Evolutionary conservation across 345 rosid species (phyloP).

Genomic region (Trapa incisa): DNA sequence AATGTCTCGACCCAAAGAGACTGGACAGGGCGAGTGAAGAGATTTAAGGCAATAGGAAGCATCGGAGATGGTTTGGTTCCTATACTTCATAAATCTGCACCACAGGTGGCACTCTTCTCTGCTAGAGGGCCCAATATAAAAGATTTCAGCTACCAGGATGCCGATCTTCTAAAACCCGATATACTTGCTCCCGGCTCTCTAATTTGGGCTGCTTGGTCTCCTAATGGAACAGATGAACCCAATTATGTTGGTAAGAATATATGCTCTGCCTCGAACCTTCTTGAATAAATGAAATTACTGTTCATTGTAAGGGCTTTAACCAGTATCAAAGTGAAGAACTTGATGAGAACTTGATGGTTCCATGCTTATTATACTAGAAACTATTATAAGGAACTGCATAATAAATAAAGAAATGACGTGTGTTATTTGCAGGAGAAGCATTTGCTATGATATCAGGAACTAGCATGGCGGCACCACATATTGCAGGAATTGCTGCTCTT

Average conservation of each 20-base stretch:
- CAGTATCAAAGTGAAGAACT: not conserved
- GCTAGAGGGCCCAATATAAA: conserved; percentile 93
- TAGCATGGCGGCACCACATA: conserved; percentile 99
- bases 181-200: conserved; percentile 94
- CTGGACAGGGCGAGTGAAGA: conserved; percentile 90
- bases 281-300: not conserved
- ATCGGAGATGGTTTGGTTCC: conserved; percentile 94
- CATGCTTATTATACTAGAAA: not conserved
- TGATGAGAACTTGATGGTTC: not conserved
- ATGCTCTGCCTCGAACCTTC: not conserved
- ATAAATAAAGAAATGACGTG: too few relatives aligned
- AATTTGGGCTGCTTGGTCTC: conserved; percentile 99
- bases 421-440: conserved; percentile 56
- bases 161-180: conserved; percentile 98
- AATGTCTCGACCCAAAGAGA: conserved; percentile 83
- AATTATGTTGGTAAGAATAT: conserved; percentile 58
- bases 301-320: not conserved
- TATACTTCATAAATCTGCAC: conserved; percentile 92
- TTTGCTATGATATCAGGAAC: conserved; percentile 97
- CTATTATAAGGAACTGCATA: too few relatives aligned
- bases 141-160: conserved; percentile 91
- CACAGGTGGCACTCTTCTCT: conserved; percentile 91
- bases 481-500: conserved; percentile 97
- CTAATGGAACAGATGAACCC: conserved; percentile 92
- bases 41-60: conserved; percentile 75